phyloP scores from a whole-genome alignment of 306 rosid genomes.

The Citrullus colocynthis region DNA sequence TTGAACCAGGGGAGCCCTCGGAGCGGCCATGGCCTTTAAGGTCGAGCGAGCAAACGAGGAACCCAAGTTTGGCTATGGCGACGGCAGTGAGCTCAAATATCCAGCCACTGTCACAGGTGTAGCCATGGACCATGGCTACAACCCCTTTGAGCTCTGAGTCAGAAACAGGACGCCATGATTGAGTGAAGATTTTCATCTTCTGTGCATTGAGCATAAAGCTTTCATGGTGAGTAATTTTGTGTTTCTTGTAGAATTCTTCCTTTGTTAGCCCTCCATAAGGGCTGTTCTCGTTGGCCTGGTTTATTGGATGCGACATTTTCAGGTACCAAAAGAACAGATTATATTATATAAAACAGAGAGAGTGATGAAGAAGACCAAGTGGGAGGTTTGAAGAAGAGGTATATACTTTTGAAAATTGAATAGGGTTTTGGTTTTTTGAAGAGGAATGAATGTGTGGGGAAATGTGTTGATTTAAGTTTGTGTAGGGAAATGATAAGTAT shows the following conservation, averaged over 20 bases:
- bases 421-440: background rate
- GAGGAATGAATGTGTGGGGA: background rate
- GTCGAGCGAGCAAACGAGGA: constrained; percentile 9
- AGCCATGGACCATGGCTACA: constrained; percentile 14
- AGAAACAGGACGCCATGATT: constrained; percentile 4
- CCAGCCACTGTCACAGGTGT: constrained; percentile 10
- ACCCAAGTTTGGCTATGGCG: constrained; percentile 10
- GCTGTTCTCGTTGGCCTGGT: constrained; percentile 11
- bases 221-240: background rate
- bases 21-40: constrained; percentile 12
- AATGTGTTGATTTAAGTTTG: background rate
- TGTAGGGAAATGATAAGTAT: background rate
- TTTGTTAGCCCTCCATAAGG: constrained; percentile 5
- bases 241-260: constrained; percentile 6
- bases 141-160: constrained; percentile 2
- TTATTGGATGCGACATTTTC: constrained; percentile 11
- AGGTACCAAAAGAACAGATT: background rate
- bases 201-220: constrained; percentile 3
- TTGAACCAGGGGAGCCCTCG: constrained; percentile 5
- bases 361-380: background rate
- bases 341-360: background rate
- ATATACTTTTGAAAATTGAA: too few relatives aligned
- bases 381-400: background rate
- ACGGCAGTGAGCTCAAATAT: constrained; percentile 5
- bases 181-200: constrained; percentile 14